Conservation (phyloP, 225 moss, liverwort and hornwort species). For the Polytrichum formosum region DNA sequence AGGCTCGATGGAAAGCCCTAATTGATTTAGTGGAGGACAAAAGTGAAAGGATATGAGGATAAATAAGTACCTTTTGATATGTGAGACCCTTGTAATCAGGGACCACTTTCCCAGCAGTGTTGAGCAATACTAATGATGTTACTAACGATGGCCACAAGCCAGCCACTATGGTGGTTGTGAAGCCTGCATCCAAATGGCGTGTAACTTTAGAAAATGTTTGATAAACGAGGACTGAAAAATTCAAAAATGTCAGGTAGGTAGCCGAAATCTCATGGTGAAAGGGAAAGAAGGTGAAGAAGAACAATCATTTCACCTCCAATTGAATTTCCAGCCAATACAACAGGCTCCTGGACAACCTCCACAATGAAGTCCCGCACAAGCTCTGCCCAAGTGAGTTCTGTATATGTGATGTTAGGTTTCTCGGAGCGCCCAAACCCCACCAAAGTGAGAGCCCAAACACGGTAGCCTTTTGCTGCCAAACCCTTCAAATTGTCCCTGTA, state of each 20-base stretch:
- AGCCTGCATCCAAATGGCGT: constrained; percentile 36
- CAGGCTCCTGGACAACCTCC: constrained; percentile 88
- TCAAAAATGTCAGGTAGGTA: no score
- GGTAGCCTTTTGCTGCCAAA: constrained; percentile 75
- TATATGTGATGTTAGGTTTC: constrained; percentile 78
- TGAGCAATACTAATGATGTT: constrained; percentile 73
- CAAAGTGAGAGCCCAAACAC: constrained; percentile 87
- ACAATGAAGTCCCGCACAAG: constrained; percentile 88
- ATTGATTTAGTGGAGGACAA: no score
- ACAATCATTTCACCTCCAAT: constrained; percentile 58
- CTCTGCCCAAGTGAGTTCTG: constrained; percentile 88
- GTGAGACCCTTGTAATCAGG: constrained; percentile 67
- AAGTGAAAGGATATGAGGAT: no score
- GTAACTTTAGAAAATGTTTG: no score
- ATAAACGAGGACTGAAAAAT: neutral
- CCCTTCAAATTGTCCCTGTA: constrained; percentile 82
- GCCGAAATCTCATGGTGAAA: no score
- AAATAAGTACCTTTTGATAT: constrained; percentile 60
- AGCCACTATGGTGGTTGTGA: constrained; percentile 70
- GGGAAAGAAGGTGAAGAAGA: no score
- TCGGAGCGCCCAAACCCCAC: constrained; percentile 97
- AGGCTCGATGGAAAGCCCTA: no score
- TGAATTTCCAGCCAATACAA: constrained; percentile 77
- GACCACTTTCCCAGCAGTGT: constrained; percentile 84
- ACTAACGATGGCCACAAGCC: constrained; percentile 92